Percentiles rank a stretch among this genome's conserved stretches.
Conservation (phyloP, 2,329 filamentous ascomycete genomes). For the Cercospora beticola region DNA sequence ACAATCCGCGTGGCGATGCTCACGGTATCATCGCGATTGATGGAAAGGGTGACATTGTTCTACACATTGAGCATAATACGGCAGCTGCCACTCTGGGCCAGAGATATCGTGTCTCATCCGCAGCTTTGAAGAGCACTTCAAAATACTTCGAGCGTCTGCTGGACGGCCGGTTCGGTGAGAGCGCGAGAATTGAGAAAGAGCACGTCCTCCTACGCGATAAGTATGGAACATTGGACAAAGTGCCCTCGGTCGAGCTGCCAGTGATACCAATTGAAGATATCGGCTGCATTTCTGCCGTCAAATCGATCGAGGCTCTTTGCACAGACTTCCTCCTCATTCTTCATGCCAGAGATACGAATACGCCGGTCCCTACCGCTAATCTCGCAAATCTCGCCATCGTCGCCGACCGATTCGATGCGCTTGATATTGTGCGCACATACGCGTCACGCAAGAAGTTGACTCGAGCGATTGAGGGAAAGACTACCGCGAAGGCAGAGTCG, state of each 20-base stretch:
- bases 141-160: conserved; percentile 70
- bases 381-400: conserved; percentile 67
- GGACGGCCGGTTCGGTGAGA: conserved; percentile 63
- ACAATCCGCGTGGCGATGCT: neutral
- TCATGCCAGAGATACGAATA: conserved; percentile 54
- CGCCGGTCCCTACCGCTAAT: conserved; percentile 56
- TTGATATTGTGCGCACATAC: conserved; percentile 55
- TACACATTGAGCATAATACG: conserved; percentile 66
- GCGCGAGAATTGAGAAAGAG: conserved; percentile 53
- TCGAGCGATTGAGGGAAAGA: conserved; percentile 45
- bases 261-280: conserved; percentile 65
- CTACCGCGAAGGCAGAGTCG: conserved; percentile 42
- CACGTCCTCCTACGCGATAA: conserved; percentile 53
- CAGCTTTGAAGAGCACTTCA: conserved; percentile 59
- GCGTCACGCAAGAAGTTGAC: conserved; percentile 50
- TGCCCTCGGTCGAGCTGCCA: conserved; percentile 56
- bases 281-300: conserved; percentile 66
- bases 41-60: conserved; percentile 61
- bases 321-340: conserved; percentile 67
- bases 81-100: conserved; percentile 50
- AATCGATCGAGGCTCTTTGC: conserved; percentile 53
- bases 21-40: conserved; percentile 52
- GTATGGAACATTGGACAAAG: conserved; percentile 47
- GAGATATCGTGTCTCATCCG: conserved; percentile 65
- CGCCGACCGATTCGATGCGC: conserved; percentile 71